phyloP scores from a whole-genome alignment of 2,329 filamentous ascomycete species.

The Nemania sp. region DNA sequence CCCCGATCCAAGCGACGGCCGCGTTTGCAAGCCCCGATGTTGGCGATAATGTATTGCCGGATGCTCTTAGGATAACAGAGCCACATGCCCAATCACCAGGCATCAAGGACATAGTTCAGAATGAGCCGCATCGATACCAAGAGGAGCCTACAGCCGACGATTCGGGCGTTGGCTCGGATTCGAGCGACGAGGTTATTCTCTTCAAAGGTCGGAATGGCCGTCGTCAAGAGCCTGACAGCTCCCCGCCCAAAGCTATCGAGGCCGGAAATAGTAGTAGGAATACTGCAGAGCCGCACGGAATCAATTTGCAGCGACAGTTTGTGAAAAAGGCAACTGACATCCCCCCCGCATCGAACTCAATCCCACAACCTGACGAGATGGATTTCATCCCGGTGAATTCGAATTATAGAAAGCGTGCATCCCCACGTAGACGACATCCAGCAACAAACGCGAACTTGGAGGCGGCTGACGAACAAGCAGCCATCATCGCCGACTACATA shows the following conservation, averaged over 20 bases:
- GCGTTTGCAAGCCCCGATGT: neutral
- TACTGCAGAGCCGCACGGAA: conserved; percentile 31
- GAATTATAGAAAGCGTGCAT: conserved; percentile 28
- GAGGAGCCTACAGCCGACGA: conserved; percentile 3
- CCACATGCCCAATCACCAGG: neutral
- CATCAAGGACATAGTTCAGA: neutral
- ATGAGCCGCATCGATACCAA: neutral
- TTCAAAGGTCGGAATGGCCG: conserved; percentile 60
- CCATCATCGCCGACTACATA: conserved; percentile 70
- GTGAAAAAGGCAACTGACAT: conserved; percentile 32
- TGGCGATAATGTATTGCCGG: neutral
- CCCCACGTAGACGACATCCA: neutral
- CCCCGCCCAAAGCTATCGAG: neutral
- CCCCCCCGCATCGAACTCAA: neutral
- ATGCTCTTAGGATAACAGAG: neutral
- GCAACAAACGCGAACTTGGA: conserved; percentile 2
- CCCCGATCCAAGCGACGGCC: conserved; percentile 7
- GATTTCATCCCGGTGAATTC: conserved; percentile 33
- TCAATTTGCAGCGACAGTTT: conserved; percentile 42
- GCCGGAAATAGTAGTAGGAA: conserved; percentile 9
- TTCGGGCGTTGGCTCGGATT: conserved; percentile 50
- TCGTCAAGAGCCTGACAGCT: conserved; percentile 23
- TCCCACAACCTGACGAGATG: conserved; percentile 1
- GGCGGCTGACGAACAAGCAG: conserved; percentile 53
- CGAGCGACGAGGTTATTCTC: conserved; percentile 74